Evolutionary conservation across 495 filamentous ascomycete species (phyloP), one percentile per base, ranked within the genome.

Genomic region (Xylaria acuta): DNA sequence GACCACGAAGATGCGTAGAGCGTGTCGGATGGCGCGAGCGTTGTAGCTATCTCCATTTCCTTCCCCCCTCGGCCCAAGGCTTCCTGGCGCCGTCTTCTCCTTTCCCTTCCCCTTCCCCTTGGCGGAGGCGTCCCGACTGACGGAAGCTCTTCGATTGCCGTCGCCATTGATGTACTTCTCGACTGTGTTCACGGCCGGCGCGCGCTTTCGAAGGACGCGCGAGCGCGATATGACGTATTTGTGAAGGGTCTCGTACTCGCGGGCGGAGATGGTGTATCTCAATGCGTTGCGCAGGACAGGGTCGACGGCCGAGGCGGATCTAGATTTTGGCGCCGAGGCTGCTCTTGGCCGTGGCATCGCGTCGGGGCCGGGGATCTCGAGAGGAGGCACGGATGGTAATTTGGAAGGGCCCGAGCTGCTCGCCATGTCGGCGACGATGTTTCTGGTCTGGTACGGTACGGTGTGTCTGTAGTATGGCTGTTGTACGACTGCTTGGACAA

Each of bases 211-310:
- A 5, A 94, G 77, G n/a, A 83, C 72, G 40, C 84, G 84, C 69
- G 90, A 89, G 47, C 90, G 90, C 72, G 90, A 93, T 67, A 92
- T 86, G 43, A 94, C 87, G 74, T 93, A 91, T 76, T 90, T 90
- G 81, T 97, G 92, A 30, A 97, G 88, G 3, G 90, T 84, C 72
- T 91, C 88, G 82, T 97, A 97, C 78, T 97, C 94, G 80, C 91
- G 90, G 58, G 92, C 90, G 80, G 91, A 94, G 58, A 97, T 88
- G 69, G 91, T 93, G 81, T 96, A 91, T 73, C 94, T 89, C 66
- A 97, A 86, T 51, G 92, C 90, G 81, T 94, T 94, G 81, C 92
- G 92, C 34, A 90, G 83, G 75, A 92, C 84, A 27, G 89, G 88
- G 67, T 92, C 90, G 68, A 85, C 76, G 12, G 82, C 81, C 7